Conservation (phyloP, 257 asterid genomes). For the Solanum stenotomum region DNA sequence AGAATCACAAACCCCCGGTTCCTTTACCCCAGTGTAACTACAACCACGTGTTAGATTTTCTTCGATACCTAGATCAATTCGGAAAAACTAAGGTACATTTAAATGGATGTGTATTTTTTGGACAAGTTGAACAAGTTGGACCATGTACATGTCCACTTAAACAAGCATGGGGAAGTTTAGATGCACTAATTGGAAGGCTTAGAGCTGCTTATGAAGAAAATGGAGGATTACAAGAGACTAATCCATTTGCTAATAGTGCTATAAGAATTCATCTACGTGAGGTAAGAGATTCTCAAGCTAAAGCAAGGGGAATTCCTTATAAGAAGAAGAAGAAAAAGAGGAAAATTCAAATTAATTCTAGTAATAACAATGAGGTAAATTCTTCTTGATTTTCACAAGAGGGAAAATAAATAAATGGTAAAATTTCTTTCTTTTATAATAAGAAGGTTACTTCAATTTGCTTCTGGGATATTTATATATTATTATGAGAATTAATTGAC, state of each 20-base stretch:
- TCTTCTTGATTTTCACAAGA: conserved; percentile 2
- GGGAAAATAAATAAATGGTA: not conserved
- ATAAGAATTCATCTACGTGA: conserved; percentile 62
- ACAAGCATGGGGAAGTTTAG: conserved; percentile 95
- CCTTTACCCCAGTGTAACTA: conserved; percentile 59
- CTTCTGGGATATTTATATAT: not conserved
- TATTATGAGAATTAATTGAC: not conserved
- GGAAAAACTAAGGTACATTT: conserved; percentile 85
- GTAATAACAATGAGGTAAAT: conserved; percentile 4
- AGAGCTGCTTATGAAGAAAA: conserved; percentile 85
- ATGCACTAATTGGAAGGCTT: conserved; percentile 74
- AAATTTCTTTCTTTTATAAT: not conserved
- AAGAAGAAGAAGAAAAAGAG: conserved; percentile 78
- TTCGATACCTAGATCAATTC: conserved; percentile 73
- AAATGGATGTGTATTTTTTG: conserved; percentile 62
- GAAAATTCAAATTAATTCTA: conserved; percentile 13
- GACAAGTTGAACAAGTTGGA: conserved; percentile 69
- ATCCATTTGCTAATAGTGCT: conserved; percentile 81
- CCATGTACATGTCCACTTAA: conserved; percentile 66
- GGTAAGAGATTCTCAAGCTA: conserved; percentile 67
- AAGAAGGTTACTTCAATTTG: not conserved
- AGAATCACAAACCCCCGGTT: conserved; percentile 73
- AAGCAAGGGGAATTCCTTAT: conserved; percentile 79
- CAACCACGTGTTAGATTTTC: conserved; percentile 64
- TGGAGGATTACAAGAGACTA: conserved; percentile 62